These are phyloP conservation scores for Pichia sp. DNA, from an alignment of 1,139 yeast genomes.

Conservation along the genomic window DNA sequence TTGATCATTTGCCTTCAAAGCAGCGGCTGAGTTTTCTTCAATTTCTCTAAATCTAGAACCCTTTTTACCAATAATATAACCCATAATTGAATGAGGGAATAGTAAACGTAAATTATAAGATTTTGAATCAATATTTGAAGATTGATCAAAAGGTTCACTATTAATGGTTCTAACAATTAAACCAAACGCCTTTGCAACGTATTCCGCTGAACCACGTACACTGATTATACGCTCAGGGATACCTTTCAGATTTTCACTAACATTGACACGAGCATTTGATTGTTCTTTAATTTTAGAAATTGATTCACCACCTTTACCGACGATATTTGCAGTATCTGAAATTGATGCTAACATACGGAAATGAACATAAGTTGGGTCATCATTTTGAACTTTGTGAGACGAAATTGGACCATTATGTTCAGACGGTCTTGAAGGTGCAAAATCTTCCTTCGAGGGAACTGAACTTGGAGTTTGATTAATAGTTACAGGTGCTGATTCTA, in stretches of 20 bases:
- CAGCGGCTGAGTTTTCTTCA: slow-evolving; percentile 78
- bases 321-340: slow-evolving; percentile 70
- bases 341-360: slow-evolving; percentile 71
- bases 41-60: slow-evolving; percentile 75
- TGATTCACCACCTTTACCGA: slow-evolving; percentile 73
- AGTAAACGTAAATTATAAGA: slow-evolving; percentile 56
- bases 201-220: slow-evolving; percentile 71
- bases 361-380: slow-evolving; percentile 55
- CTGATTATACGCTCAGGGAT: slow-evolving; percentile 73
- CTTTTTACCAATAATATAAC: slow-evolving; percentile 74
- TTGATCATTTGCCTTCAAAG: slow-evolving; percentile 69
- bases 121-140: slow-evolving; percentile 50
- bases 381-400: slow-evolving; percentile 34
- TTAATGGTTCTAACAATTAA: slow-evolving; percentile 60
- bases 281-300: slow-evolving; percentile 60
- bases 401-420: slow-evolving; percentile 22
- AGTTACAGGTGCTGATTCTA: background rate
- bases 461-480: slow-evolving; percentile 9
- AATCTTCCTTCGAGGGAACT: slow-evolving; percentile 12
- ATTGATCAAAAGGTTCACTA: slow-evolving; percentile 62
- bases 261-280: slow-evolving; percentile 63
- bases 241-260: slow-evolving; percentile 71
- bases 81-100: slow-evolving; percentile 78
- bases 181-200: slow-evolving; percentile 81
- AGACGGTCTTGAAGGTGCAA: background rate